These are phyloP conservation scores for Theobroma grandiflorum DNA, from an alignment of 441 rosid species.

Conservation along the genomic window DNA sequence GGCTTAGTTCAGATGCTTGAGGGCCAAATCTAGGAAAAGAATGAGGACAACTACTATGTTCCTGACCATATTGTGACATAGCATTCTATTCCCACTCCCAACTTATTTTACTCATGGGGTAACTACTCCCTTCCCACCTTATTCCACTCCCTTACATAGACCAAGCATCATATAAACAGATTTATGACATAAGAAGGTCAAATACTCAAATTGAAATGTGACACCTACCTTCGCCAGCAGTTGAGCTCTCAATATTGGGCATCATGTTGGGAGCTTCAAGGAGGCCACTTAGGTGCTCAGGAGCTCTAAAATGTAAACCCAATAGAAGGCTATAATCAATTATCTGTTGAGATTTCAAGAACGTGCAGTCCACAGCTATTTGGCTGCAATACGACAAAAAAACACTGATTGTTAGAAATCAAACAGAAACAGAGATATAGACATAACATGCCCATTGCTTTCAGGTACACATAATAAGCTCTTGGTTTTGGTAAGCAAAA, in stretches of 20 bases:
- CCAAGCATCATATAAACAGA: not conserved
- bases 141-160: slow-evolving; percentile 15
- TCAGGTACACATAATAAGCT: not conserved
- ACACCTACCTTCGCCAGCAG: slow-evolving; percentile 64
- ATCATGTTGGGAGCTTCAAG: slow-evolving; percentile 59
- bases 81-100: not conserved
- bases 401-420: slow-evolving; percentile 32
- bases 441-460: not conserved
- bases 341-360: slow-evolving; percentile 90
- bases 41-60: not conserved
- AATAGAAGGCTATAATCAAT: slow-evolving; percentile 95
- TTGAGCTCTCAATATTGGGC: slow-evolving; percentile 50
- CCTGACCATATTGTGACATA: not conserved
- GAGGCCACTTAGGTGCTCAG: slow-evolving; percentile 70
- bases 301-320: slow-evolving; percentile 97
- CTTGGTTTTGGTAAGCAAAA: not conserved
- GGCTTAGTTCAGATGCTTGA: not conserved
- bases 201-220: not conserved
- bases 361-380: slow-evolving; percentile 72
- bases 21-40: slow-evolving; percentile 17
- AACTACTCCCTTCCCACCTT: not conserved
- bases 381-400: slow-evolving; percentile 63
- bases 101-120: not conserved
- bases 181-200: slow-evolving; percentile 13
- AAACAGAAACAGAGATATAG: not conserved